These are phyloP conservation scores for Pichia pseudocactophila DNA, from an alignment of 805 yeast genomes.

Conservation along the genomic window DNA sequence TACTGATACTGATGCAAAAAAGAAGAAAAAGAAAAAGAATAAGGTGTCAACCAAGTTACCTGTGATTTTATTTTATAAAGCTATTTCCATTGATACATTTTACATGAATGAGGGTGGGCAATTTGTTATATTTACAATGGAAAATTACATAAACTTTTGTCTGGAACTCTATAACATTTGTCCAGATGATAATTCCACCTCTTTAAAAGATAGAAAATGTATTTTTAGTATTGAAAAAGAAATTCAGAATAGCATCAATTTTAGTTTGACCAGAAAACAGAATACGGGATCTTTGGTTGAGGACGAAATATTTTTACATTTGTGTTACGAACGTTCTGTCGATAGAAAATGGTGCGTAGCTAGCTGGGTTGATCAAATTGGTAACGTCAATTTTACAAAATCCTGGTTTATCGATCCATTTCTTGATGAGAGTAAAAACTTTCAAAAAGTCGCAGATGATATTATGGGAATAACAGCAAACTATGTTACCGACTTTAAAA, in stretches of 20 bases:
- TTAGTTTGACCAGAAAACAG: constrained; percentile 33
- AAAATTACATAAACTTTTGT: constrained; percentile 36
- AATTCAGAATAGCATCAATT: constrained; percentile 35
- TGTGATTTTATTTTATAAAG: constrained; percentile 26
- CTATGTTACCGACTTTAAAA: constrained; percentile 32
- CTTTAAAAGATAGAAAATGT: constrained; percentile 23
- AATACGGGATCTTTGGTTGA: constrained; percentile 32
- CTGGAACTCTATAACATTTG: constrained; percentile 51
- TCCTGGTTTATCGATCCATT: constrained; percentile 45
- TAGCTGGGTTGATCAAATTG: constrained; percentile 80
- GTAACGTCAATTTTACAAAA: constrained; percentile 49
- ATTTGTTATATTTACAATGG: constrained; percentile 25
- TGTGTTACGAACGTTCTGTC: constrained; percentile 74
- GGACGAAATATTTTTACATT: constrained; percentile 75
- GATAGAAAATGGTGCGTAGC: constrained; percentile 82
- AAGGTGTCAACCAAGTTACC: constrained; percentile 10
- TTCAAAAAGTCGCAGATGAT: constrained; percentile 54
- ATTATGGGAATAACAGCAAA: constrained; percentile 53
- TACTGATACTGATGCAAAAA: constrained; percentile 17
- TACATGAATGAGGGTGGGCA: constrained; percentile 28
- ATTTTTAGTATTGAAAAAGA: constrained; percentile 34
- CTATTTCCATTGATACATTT: constrained; percentile 33
- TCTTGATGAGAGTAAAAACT: constrained; percentile 24
- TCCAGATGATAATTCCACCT: constrained; percentile 25
- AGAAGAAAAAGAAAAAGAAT: constrained; percentile 18